These are phyloP conservation scores for Fraxinus baroniana DNA, from an alignment of 305 asterid species.

Conservation along the genomic window DNA sequence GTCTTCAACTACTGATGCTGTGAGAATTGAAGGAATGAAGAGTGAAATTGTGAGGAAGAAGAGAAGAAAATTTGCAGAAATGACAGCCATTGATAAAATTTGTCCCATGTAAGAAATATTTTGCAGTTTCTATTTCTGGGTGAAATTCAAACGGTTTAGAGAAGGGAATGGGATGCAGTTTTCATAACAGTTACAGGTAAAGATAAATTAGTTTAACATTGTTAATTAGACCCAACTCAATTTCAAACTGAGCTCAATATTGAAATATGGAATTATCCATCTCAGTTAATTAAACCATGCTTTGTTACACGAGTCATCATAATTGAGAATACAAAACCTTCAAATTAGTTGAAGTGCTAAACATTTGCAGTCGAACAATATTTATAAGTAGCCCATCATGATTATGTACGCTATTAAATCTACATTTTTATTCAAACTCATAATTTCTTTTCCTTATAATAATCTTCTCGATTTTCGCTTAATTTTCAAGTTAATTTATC, in stretches of 20 bases:
- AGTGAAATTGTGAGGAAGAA: slow-evolving; percentile 15
- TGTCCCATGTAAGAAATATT: neutral
- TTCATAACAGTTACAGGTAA: neutral
- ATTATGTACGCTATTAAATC: neutral
- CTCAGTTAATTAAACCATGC: too few relatives aligned
- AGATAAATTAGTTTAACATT: neutral
- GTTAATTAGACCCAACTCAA: neutral
- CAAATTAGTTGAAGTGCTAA: too few relatives aligned
- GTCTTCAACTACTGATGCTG: slow-evolving; percentile 50
- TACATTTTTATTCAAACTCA: too few relatives aligned
- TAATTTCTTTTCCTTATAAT: neutral
- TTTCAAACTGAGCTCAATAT: too few relatives aligned
- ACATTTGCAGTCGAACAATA: neutral
- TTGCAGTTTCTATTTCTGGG: neutral
- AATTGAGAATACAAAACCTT: too few relatives aligned
- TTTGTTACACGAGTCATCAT: too few relatives aligned
- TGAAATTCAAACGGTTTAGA: neutral
- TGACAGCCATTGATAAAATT: slow-evolving; percentile 32
- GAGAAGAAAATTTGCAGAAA: slow-evolving; percentile 17
- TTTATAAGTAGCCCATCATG: too few relatives aligned
- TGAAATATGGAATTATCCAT: too few relatives aligned
- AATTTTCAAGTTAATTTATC: too few relatives aligned
- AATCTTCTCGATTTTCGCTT: neutral
- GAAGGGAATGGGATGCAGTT: neutral
- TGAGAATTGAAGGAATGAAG: slow-evolving; percentile 14